Evolutionary conservation across 2,329 filamentous ascomycete genomes (phyloP), one percentile per base, ranked within the genome.

Genomic region (Magnaporthales sp.): DNA sequence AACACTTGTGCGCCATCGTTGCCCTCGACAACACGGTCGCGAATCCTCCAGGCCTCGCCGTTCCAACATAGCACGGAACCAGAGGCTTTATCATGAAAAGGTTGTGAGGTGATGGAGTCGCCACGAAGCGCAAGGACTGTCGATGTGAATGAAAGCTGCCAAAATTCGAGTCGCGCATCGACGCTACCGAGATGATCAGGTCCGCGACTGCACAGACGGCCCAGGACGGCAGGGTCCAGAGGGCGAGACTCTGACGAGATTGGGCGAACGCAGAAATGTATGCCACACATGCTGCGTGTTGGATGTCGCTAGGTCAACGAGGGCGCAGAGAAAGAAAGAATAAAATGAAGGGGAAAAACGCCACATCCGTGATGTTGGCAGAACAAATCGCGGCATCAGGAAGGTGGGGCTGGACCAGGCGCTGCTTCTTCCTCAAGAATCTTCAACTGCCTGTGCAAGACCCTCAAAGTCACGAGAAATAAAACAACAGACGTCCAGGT

Each of bases 51-150:
- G 1, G 93, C 94, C 75, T 99, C 95, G 60, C 95, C 95, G 74
- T 99, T 99, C 95, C 95, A 99, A 82, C 94, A 97, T 2, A 99
- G 82, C 0, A 91, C 80, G 0, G 89, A 92, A 4, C 83, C 82
- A 0, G 83, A 83, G 0, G 71, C 69, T 2, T 74, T 51, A 70
- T 90, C 85, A 58, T 84, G 76, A 4, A 96, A 84, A 1, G 95
- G 95, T 75, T 98, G 95, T 38, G 79, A 75, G 7, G 89, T 86
- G 64, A 95, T 74, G 69, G 86, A 81, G 64, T 87, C 84, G 29
- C 94, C 94, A 71, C 95, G 87, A n/a, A 99, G 81, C 4, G 93
- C 89, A n/a, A 98, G 85, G 0, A 99, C 94, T 0, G 93, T 96
- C 7, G 94, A 95, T 13, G 87, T 85, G 73, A 96, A 90, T 19